Evolutionary conservation across 495 filamentous ascomycete genomes (phyloP).

Genomic region (Ramalina peruviana): DNA sequence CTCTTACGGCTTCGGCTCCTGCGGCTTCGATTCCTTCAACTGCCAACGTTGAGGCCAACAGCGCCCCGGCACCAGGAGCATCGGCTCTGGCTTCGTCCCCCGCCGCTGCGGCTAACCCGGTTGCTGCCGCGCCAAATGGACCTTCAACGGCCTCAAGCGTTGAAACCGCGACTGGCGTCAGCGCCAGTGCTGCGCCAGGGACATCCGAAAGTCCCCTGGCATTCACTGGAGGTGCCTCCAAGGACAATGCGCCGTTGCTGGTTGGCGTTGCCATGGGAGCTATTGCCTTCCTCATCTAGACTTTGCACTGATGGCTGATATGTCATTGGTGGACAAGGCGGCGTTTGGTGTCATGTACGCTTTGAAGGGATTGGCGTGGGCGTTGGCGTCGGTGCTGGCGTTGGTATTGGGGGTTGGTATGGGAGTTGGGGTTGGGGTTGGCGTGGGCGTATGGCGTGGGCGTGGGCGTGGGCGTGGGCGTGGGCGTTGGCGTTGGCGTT

Average conservation of each 20-base stretch:
- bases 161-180: neutral
- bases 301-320: too few relatives aligned
- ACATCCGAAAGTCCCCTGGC: neutral
- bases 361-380: too few relatives aligned
- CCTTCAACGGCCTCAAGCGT: neutral
- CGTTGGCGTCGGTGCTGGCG: too few relatives aligned
- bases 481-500: too few relatives aligned
- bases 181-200: neutral
- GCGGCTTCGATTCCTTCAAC: neutral
- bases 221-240: slow-evolving; percentile 1
- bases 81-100: neutral
- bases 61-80: neutral
- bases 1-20: neutral
- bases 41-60: neutral
- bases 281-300: neutral
- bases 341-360: too few relatives aligned
- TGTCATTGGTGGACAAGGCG: too few relatives aligned
- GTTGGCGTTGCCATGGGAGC: neutral
- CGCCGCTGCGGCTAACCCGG: neutral
- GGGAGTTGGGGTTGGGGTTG: too few relatives aligned
- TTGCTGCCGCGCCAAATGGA: neutral
- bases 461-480: too few relatives aligned
- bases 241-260: neutral
- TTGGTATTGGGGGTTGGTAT: too few relatives aligned
- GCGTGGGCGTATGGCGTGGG: too few relatives aligned